Percentiles rank a stretch among this genome's conserved stretches.
Conservation (phyloP, 306 rosid genomes). For the Pterocarpus santalinus region DNA sequence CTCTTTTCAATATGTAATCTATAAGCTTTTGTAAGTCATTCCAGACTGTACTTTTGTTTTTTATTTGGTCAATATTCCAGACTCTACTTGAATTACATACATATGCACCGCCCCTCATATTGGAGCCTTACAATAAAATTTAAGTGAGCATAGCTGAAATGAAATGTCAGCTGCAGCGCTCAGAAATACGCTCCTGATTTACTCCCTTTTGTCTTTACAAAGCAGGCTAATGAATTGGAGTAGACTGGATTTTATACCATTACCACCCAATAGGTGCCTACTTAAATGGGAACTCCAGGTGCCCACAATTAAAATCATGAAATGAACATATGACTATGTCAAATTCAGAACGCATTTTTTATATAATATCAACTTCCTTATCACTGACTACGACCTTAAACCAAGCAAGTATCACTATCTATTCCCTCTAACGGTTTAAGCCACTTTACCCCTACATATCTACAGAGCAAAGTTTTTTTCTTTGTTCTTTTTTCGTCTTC, state of each 20-base stretch:
- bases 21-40: too few species aligned
- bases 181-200: background rate
- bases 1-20: too few species aligned
- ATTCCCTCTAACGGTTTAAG: too few species aligned
- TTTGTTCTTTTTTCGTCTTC: too few species aligned
- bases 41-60: background rate
- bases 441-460: too few species aligned
- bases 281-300: background rate
- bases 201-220: background rate
- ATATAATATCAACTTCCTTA: too few species aligned
- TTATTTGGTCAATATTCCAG: background rate
- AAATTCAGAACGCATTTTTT: background rate
- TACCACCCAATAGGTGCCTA: background rate
- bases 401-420: too few species aligned
- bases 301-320: background rate
- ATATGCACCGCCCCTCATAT: constrained; percentile 6
- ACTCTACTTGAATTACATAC: background rate
- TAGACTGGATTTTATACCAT: background rate
- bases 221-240: background rate
- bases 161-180: background rate
- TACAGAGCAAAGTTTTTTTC: too few species aligned
- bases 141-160: background rate
- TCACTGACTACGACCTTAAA: too few species aligned
- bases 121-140: constrained; percentile 10
- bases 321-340: background rate